These are phyloP conservation scores for Peronospora destructor DNA, from an alignment of 352 stramenopile species.

Conservation along the genomic window DNA sequence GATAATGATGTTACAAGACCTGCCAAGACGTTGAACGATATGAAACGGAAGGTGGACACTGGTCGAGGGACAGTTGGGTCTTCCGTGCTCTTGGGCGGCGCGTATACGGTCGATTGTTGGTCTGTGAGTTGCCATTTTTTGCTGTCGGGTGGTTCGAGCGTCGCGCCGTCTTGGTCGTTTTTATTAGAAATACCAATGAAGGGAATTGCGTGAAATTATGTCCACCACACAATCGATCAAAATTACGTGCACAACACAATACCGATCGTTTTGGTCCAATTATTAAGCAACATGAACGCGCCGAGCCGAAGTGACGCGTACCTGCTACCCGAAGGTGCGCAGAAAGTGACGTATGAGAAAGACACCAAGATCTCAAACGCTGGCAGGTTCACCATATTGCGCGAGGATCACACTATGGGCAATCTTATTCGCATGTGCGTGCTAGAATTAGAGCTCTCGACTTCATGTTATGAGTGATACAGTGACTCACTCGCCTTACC, in stretches of 20 bases:
- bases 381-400: slow-evolving; percentile 96
- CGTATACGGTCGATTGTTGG: too few relatives aligned
- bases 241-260: not conserved
- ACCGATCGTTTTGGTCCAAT: not conserved
- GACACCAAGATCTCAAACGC: slow-evolving; percentile 97
- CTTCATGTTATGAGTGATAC: not conserved
- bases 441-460: not conserved
- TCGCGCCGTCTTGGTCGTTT: too few relatives aligned
- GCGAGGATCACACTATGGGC: slow-evolving; percentile 97
- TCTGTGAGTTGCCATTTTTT: too few relatives aligned
- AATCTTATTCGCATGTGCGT: slow-evolving; percentile 96
- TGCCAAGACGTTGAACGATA: too few relatives aligned
- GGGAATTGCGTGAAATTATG: too few relatives aligned
- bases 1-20: too few relatives aligned
- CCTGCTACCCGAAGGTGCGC: slow-evolving; percentile 72
- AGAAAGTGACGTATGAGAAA: slow-evolving; percentile 92
- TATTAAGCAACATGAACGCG: slow-evolving; percentile 64
- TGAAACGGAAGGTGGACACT: too few relatives aligned
- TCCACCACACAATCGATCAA: not conserved
- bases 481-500: not conserved
- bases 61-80: too few relatives aligned
- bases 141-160: too few relatives aligned
- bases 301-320: slow-evolving; percentile 81
- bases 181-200: too few relatives aligned
- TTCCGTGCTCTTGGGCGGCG: too few relatives aligned